Conservation (phyloP, 805 yeast species). For the Zygosaccharomyces rouxii region DNA sequence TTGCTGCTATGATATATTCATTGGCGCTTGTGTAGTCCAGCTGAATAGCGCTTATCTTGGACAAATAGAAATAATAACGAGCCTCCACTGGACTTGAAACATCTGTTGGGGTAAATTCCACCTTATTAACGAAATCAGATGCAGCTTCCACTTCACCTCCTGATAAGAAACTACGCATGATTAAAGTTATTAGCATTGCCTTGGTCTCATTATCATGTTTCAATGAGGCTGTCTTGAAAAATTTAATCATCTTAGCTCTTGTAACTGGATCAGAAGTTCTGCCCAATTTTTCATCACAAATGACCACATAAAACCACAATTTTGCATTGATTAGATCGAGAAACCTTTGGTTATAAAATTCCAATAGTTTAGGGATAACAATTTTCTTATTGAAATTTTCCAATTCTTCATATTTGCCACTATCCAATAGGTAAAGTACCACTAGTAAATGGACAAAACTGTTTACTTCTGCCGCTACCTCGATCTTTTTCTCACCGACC, state of each 20-base stretch:
- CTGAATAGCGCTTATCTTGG: conserved; percentile 88
- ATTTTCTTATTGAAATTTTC: conserved; percentile 51
- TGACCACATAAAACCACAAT: conserved; percentile 84
- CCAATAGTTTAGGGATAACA: conserved; percentile 46
- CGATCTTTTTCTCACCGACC: conserved; percentile 26
- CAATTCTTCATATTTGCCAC: conserved; percentile 44
- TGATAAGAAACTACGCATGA: conserved; percentile 73
- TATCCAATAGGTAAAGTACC: conserved; percentile 71
- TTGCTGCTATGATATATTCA: conserved; percentile 88
- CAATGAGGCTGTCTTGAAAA: conserved; percentile 81
- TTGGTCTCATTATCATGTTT: conserved; percentile 91
- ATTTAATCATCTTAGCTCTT: conserved; percentile 65
- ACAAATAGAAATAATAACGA: conserved; percentile 84
- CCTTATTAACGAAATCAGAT: conserved; percentile 79
- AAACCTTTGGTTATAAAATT: conserved; percentile 70
- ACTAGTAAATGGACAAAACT: conserved; percentile 73
- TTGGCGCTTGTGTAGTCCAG: conserved; percentile 87
- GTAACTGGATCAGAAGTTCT: conserved; percentile 33
- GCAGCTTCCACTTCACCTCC: conserved; percentile 84
- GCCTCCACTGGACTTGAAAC: conserved; percentile 87
- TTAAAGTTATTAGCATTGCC: conserved; percentile 79
- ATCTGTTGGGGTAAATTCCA: conserved; percentile 58
- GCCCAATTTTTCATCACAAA: conserved; percentile 63
- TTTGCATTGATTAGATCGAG: conserved; percentile 84
- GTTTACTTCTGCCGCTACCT: conserved; percentile 72